phyloP scores from a whole-genome alignment of 2,329 filamentous ascomycete genomes.

The Exserohilum rostratum region DNA sequence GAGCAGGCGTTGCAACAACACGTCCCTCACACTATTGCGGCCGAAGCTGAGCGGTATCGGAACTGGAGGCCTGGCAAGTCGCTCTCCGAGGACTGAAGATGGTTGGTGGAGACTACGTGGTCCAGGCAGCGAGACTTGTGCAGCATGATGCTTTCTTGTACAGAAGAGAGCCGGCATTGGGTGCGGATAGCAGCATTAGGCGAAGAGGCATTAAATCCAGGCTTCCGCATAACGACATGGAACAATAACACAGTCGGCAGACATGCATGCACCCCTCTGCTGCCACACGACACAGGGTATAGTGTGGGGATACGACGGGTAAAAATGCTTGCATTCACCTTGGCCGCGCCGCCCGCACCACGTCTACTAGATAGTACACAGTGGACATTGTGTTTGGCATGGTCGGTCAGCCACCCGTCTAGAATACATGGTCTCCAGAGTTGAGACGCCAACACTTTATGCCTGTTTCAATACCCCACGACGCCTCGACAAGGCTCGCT shows the following conservation, averaged over 20 bases:
- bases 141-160: background rate
- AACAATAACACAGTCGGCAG: background rate
- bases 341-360: background rate
- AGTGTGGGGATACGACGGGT: constrained; percentile 3
- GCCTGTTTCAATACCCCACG: constrained; percentile 4
- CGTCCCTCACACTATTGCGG: constrained; percentile 50
- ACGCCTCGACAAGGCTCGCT: background rate
- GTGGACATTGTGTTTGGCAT: constrained; percentile 1
- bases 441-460: constrained; percentile 5
- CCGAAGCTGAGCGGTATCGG: constrained; percentile 52
- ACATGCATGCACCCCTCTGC: background rate
- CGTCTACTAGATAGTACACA: background rate
- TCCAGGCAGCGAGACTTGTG: background rate
- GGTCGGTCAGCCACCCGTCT: background rate
- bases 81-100: constrained; percentile 26
- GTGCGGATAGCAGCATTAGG: background rate
- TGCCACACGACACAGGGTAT: background rate
- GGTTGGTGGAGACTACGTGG: background rate
- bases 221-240: background rate
- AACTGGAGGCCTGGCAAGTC: constrained; percentile 49
- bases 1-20: constrained; percentile 53
- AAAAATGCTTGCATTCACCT: constrained; percentile 3
- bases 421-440: background rate
- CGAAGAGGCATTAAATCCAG: background rate
- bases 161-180: background rate